These are phyloP conservation scores for Bruguiera gymnorhiza DNA, from an alignment of 345 rosid species.

Conservation along the genomic window DNA sequence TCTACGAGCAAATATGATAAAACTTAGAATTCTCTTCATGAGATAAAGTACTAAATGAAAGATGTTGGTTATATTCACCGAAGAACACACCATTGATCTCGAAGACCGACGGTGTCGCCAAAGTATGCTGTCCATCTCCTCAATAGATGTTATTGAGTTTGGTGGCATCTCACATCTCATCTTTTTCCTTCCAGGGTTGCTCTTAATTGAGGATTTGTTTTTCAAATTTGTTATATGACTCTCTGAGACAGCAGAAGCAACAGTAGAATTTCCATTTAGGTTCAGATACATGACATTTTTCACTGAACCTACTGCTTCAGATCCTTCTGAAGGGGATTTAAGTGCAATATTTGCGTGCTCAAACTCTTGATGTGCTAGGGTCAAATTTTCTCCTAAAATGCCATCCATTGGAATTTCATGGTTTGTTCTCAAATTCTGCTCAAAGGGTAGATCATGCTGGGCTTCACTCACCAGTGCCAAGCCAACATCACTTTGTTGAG, in stretches of 20 bases:
- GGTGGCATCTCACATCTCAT: constrained; percentile 73
- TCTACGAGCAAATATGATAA: constrained; percentile 39
- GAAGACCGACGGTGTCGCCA: constrained; percentile 52
- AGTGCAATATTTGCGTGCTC: constrained; percentile 8
- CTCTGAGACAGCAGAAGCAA: constrained; percentile 13
- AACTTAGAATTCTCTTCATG: constrained; percentile 8
- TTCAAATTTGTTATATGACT: constrained; percentile 18
- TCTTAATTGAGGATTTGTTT: constrained; percentile 24
- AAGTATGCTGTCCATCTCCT: constrained; percentile 61
- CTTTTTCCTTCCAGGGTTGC: constrained; percentile 41
- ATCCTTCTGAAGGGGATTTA: constrained; percentile 12
- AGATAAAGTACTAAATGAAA: constrained; percentile 10
- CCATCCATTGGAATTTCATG: constrained; percentile 10
- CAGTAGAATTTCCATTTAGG: constrained; percentile 30
- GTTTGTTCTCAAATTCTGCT: constrained; percentile 28
- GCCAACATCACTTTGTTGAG: constrained; percentile 30
- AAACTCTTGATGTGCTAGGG: constrained; percentile 14
- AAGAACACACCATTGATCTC: constrained; percentile 58
- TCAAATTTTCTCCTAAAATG: constrained; percentile 14
- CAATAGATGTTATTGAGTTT: constrained; percentile 57
- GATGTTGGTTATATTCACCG: neutral
- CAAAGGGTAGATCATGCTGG: constrained; percentile 13
- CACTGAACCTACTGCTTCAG: constrained; percentile 12
- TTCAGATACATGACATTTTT: constrained; percentile 13
- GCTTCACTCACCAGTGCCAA: constrained; percentile 27